Conservation (phyloP, 192 early-diverging fungal species). For the Coemansia umbellata region DNA sequence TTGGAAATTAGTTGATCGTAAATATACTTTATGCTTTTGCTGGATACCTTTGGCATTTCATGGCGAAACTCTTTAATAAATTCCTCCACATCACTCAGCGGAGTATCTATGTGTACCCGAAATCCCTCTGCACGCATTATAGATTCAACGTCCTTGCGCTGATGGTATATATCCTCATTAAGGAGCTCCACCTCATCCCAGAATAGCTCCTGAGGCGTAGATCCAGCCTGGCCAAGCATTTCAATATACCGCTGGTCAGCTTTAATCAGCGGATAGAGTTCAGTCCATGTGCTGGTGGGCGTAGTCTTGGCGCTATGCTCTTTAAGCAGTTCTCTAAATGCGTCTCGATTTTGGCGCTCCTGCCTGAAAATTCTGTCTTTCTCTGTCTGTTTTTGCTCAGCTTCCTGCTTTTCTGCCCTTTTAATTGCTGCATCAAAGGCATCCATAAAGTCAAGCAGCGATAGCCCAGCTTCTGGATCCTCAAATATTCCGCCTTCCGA, state of each 20-base stretch:
- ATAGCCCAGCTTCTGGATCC: slow-evolving; percentile 57
- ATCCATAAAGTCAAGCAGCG: slow-evolving; percentile 74
- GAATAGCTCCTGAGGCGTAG: slow-evolving; percentile 87
- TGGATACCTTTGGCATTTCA: not conserved
- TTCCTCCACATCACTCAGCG: slow-evolving; percentile 34
- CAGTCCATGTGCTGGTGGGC: slow-evolving; percentile 78
- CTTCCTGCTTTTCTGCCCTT: slow-evolving; percentile 62
- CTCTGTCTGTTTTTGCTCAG: slow-evolving; percentile 53
- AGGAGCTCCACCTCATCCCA: slow-evolving; percentile 86
- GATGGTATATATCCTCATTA: slow-evolving; percentile 67
- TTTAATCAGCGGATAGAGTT: slow-evolving; percentile 71
- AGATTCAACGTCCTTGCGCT: slow-evolving; percentile 60
- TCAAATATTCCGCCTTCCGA: not conserved
- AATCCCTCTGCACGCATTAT: slow-evolving; percentile 34
- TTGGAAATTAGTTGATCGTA: slow-evolving; percentile 56
- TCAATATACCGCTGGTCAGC: slow-evolving; percentile 63
- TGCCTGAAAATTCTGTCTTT: slow-evolving; percentile 49
- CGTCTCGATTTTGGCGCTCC: slow-evolving; percentile 72
- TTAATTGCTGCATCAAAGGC: slow-evolving; percentile 69
- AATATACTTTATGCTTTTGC: slow-evolving; percentile 20
- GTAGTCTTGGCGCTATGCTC: slow-evolving; percentile 61
- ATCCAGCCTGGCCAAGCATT: slow-evolving; percentile 78
- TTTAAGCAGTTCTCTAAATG: slow-evolving; percentile 63
- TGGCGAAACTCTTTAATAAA: slow-evolving; percentile 16
- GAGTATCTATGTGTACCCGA: slow-evolving; percentile 7